Percentiles rank a stretch among this genome's conserved stretches.
phyloP scores from a whole-genome alignment of 2,329 filamentous ascomycete genomes.

The Hymenoscyphus linearis region DNA sequence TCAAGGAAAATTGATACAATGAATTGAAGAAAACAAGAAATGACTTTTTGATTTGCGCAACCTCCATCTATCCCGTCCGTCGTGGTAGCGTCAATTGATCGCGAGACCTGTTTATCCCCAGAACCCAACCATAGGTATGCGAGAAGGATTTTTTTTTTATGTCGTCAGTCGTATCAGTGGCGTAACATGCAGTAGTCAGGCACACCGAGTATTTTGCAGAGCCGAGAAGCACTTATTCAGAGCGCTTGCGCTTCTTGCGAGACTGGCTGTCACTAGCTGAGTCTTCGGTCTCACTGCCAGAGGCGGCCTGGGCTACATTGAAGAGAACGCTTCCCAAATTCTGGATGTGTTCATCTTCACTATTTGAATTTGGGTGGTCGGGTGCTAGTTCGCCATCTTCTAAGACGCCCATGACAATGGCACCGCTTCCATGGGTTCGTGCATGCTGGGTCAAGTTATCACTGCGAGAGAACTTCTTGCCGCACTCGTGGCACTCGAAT shows the following conservation, averaged over 20 bases:
- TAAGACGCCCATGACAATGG: conserved; percentile 85
- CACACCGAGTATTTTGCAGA: not conserved
- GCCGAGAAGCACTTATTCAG: conserved; percentile 40
- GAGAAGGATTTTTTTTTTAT: conserved; percentile 20
- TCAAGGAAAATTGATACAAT: conserved; percentile 29
- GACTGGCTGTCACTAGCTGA: conserved; percentile 46
- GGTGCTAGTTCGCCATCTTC: conserved; percentile 58
- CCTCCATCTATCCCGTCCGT: conserved; percentile 18
- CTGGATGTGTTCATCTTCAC: conserved; percentile 56
- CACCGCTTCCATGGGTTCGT: conserved; percentile 84
- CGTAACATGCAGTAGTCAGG: conserved; percentile 11
- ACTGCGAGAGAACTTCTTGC: conserved; percentile 97
- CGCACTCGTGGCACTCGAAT: conserved; percentile 94
- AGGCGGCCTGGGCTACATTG: conserved; percentile 69
- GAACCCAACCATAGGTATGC: conserved; percentile 21
- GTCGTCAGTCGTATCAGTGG: conserved; percentile 28
- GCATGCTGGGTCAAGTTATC: conserved; percentile 97
- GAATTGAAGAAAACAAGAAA: conserved; percentile 30
- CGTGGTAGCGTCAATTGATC: conserved; percentile 28
- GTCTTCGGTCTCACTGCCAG: conserved; percentile 57
- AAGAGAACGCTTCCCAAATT: conserved; percentile 74
- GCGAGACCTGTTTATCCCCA: conserved; percentile 25
- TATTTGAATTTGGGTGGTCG: conserved; percentile 38
- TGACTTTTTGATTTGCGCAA: conserved; percentile 26
- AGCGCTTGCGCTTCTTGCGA: conserved; percentile 77